A percentile compares a stretch with the other conserved stretches of the same genome.
These are phyloP conservation scores for Colletotrichum sp. DNA, from an alignment of 2,329 filamentous ascomycete species.

Conservation along the genomic window DNA sequence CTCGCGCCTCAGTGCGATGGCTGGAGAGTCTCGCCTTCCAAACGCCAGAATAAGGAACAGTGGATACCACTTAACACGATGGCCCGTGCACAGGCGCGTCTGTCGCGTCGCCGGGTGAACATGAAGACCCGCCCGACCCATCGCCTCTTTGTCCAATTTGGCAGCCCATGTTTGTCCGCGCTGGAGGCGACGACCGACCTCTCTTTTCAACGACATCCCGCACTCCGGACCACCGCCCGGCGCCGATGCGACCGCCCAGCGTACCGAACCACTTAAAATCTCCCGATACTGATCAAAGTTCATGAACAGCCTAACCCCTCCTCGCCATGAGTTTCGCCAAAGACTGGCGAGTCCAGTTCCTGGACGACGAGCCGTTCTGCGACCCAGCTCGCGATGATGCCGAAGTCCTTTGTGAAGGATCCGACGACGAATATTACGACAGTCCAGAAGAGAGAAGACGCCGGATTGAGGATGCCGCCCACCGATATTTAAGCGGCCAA, in stretches of 20 bases:
- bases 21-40: background rate
- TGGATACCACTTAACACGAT: slow-evolving; percentile 14
- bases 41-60: background rate
- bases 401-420: slow-evolving; percentile 60
- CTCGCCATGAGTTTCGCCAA: background rate
- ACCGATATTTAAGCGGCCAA: slow-evolving; percentile 62
- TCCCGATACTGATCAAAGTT: background rate
- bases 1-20: background rate
- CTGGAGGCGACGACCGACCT: background rate
- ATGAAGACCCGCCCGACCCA: background rate
- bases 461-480: slow-evolving; percentile 65
- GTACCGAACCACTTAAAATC: background rate
- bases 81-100: slow-evolving; percentile 14
- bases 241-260: slow-evolving; percentile 9
- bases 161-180: background rate
- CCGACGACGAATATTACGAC: slow-evolving; percentile 61
- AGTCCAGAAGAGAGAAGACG: slow-evolving; percentile 49
- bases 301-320: background rate
- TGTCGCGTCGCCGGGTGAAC: slow-evolving; percentile 22
- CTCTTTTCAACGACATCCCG: slow-evolving; percentile 1
- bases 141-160: background rate
- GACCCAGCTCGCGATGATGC: slow-evolving; percentile 43
- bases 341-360: background rate
- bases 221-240: background rate
- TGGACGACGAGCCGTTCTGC: slow-evolving; percentile 42